phyloP scores from a whole-genome alignment of 371 early-diverging fungal species.

The Mucor circinelloides region DNA sequence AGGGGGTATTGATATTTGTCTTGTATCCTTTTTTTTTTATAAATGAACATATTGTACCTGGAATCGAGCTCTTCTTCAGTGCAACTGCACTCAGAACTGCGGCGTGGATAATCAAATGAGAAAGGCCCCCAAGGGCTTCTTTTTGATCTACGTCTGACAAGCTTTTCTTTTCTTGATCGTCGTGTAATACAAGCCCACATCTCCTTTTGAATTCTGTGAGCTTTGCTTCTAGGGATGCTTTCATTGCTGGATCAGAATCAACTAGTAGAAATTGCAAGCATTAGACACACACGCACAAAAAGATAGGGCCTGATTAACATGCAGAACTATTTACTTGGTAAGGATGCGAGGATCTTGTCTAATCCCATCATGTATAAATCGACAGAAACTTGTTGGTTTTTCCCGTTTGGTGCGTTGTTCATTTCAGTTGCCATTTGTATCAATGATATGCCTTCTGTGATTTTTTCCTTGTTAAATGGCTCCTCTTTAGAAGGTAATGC shows the following conservation, averaged over 20 bases:
- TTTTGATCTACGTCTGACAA: conserved; percentile 10
- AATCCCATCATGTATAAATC: conserved; percentile 60
- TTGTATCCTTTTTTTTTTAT: not conserved
- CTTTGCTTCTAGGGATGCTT: conserved; percentile 45
- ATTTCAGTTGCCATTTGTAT: conserved; percentile 55
- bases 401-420: conserved; percentile 34
- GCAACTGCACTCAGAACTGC: conserved; percentile 60
- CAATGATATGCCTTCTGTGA: conserved; percentile 53
- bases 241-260: conserved; percentile 48
- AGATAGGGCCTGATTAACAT: not conserved
- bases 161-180: not conserved
- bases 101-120: conserved; percentile 53
- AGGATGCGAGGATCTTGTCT: conserved; percentile 47
- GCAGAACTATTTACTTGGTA: conserved; percentile 47
- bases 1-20: not conserved
- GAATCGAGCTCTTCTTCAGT: conserved; percentile 64
- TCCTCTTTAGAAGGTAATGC: not conserved
- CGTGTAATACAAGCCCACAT: conserved; percentile 22
- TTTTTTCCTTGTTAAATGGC: conserved; percentile 30
- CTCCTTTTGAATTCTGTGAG: conserved; percentile 31
- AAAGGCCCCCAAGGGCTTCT: conserved; percentile 25
- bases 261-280: conserved; percentile 26
- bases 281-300: not conserved
- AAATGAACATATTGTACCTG: conserved; percentile 26
- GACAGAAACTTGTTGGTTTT: conserved; percentile 46